These are phyloP conservation scores for Cyberlindnera japonica DNA, from an alignment of 805 yeast genomes.

Conservation along the genomic window DNA sequence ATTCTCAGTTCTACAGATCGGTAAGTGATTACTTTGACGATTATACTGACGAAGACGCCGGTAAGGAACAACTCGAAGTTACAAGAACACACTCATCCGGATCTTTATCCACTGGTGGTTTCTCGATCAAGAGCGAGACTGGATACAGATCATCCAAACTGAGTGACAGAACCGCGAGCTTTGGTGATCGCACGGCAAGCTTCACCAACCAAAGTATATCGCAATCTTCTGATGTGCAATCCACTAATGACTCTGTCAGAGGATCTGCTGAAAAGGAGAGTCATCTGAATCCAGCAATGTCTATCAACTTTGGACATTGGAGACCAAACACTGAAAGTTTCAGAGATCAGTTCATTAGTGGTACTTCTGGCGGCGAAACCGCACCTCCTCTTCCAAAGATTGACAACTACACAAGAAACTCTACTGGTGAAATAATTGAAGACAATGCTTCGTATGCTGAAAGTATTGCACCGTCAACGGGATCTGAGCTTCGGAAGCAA, in stretches of 20 bases:
- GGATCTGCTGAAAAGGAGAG: constrained; percentile 7
- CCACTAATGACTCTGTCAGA: constrained; percentile 2
- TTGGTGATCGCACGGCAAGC: constrained; percentile 24
- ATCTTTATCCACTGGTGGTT: constrained; percentile 31
- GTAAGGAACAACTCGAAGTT: not conserved
- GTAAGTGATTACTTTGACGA: constrained; percentile 28
- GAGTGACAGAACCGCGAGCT: constrained; percentile 25
- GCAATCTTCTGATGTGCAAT: constrained; percentile 9
- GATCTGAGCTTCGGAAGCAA: constrained; percentile 2
- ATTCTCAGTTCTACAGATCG: constrained; percentile 25
- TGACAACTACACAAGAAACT: constrained; percentile 31
- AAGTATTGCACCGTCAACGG: constrained; percentile 5
- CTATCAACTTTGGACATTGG: constrained; percentile 52
- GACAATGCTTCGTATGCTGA: constrained; percentile 18
- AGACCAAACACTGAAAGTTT: constrained; percentile 51
- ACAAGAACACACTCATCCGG: constrained; percentile 25
- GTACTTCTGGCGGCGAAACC: constrained; percentile 28
- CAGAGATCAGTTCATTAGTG: constrained; percentile 46
- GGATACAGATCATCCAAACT: constrained; percentile 23
- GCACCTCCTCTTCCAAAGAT: constrained; percentile 27
- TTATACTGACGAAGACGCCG: constrained; percentile 20
- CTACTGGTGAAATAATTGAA: constrained; percentile 28
- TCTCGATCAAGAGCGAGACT: constrained; percentile 27
- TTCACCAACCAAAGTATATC: constrained; percentile 19
- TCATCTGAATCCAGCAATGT: constrained; percentile 26